Conservation (phyloP, 495 filamentous ascomycete species). For the Penicillium steckii region DNA sequence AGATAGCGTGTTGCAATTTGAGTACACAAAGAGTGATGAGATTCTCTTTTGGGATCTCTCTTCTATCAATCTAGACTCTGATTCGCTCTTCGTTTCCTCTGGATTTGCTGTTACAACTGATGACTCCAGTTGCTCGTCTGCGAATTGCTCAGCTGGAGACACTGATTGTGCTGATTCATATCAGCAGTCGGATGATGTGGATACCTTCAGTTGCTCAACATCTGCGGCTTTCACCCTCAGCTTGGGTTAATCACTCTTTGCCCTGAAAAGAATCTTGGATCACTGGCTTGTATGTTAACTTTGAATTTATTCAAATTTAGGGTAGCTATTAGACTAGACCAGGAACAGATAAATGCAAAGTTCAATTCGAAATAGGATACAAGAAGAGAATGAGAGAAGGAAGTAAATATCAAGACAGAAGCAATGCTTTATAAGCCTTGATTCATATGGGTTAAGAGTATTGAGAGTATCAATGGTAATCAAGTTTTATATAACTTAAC, state of each 20-base stretch:
- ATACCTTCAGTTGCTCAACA: conserved; percentile 27
- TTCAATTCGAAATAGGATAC: too few species aligned
- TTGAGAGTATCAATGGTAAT: too few species aligned
- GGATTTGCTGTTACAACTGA: conserved; percentile 35
- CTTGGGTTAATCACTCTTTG: conserved; percentile 19
- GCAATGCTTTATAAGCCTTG: too few species aligned
- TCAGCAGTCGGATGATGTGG: conserved; percentile 32
- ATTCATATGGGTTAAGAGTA: too few species aligned
- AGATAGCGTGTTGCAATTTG: conserved; percentile 39
- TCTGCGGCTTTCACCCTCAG: conserved; percentile 19
- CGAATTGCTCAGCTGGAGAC: conserved; percentile 34
- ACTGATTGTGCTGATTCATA: conserved; percentile 32
- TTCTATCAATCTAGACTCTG: conserved; percentile 34
- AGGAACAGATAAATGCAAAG: too few species aligned
- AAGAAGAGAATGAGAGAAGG: too few species aligned
- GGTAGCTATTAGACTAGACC: too few species aligned
- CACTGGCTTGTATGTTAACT: background rate
- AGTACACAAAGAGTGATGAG: conserved; percentile 40
- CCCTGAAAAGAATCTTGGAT: too few species aligned
- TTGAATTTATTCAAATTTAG: background rate
- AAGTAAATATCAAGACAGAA: too few species aligned
- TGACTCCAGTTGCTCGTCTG: conserved; percentile 28
- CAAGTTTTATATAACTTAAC: too few species aligned
- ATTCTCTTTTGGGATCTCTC: conserved; percentile 49
- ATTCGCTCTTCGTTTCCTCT: conserved; percentile 26